These are phyloP conservation scores for Extremus antarcticus DNA, from an alignment of 495 filamentous ascomycete species.

Conservation along the genomic window DNA sequence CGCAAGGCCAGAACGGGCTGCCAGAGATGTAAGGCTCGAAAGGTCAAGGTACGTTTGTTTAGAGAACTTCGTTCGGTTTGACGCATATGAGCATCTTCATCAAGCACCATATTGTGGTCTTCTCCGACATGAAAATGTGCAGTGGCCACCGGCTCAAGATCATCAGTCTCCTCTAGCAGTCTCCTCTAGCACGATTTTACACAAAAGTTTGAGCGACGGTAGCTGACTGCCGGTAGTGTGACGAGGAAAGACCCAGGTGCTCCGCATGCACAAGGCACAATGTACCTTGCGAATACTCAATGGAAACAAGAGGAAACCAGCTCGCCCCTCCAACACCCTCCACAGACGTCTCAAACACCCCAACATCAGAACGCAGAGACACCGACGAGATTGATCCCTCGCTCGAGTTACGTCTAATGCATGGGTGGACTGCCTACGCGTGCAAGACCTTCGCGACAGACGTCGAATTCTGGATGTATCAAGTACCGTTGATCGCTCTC, in stretches of 20 bases:
- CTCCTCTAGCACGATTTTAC: too few relatives aligned
- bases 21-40: not conserved
- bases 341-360: not conserved
- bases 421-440: slow-evolving; percentile 9
- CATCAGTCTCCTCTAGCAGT: too few relatives aligned
- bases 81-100: too few relatives aligned
- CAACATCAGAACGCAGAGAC: not conserved
- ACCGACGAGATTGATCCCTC: not conserved
- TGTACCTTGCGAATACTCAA: slow-evolving; percentile 2
- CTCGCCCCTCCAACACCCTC: not conserved
- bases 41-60: slow-evolving; percentile 3
- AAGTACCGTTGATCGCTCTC: slow-evolving; percentile 7
- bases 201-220: too few relatives aligned
- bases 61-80: too few relatives aligned
- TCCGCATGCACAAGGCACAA: slow-evolving; percentile 3
- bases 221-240: too few relatives aligned
- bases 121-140: too few relatives aligned
- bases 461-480: slow-evolving; percentile 7
- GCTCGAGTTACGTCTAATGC: slow-evolving; percentile 10
- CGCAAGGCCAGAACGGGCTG: slow-evolving; percentile 1
- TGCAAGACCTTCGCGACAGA: slow-evolving; percentile 6
- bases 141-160: too few relatives aligned
- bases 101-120: too few relatives aligned
- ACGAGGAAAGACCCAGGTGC: slow-evolving; percentile 4
- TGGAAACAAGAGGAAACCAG: not conserved